Evolutionary conservation across 768 basidiomycete species (phyloP).

Genomic region (Boletus coccyginus): DNA sequence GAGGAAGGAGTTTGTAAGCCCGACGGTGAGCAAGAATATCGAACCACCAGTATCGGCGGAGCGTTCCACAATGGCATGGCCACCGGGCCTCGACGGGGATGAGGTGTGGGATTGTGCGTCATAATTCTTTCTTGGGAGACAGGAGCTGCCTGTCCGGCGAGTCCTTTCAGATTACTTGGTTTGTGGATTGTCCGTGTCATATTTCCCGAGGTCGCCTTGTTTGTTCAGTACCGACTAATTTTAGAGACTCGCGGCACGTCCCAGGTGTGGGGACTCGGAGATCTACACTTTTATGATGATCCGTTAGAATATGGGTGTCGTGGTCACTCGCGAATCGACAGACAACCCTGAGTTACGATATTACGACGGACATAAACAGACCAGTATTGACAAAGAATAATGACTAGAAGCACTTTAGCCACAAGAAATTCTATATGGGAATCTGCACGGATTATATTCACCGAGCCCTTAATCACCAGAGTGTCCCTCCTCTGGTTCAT

Average conservation of each 20-base stretch:
- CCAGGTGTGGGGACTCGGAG: constrained; percentile 10
- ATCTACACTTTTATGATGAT: constrained; percentile 32
- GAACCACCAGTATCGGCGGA: constrained; percentile 41
- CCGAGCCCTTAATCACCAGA: constrained; percentile 33
- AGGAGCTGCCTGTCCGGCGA: constrained; percentile 4
- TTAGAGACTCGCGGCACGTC: constrained; percentile 16
- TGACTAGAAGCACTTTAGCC: constrained; percentile 25
- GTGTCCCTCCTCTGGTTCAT: constrained; percentile 32
- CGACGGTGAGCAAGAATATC: neutral
- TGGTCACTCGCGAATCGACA: constrained; percentile 9
- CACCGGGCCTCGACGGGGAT: constrained; percentile 24
- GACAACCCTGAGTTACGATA: constrained; percentile 18
- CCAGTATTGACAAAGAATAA: constrained; percentile 15
- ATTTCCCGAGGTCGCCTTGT: constrained; percentile 18
- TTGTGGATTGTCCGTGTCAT: constrained; percentile 13
- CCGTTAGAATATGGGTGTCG: constrained; percentile 17
- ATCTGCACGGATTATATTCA: constrained; percentile 17
- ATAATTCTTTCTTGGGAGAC: constrained; percentile 16
- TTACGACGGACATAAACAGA: constrained; percentile 14
- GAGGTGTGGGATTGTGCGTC: constrained; percentile 14
- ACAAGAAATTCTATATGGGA: constrained; percentile 36
- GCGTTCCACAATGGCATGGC: constrained; percentile 41
- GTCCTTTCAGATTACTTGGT: constrained; percentile 20
- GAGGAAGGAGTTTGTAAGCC: neutral
- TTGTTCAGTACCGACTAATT: constrained; percentile 14